phyloP scores from a whole-genome alignment of 805 yeast species.

The Blastobotrys peoriensis region DNA sequence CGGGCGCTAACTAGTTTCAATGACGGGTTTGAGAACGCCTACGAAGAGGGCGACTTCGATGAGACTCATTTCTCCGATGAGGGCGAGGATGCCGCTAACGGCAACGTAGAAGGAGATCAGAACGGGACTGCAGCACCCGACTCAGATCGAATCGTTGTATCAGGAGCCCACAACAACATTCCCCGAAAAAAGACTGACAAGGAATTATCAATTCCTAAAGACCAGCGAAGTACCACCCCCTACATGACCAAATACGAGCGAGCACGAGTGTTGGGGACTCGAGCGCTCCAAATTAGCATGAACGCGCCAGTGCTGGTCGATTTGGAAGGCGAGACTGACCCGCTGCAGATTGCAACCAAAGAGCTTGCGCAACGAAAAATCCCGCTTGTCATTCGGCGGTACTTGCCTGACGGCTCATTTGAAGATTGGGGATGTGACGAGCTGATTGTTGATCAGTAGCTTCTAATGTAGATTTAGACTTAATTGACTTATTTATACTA shows the following conservation, averaged over 20 bases:
- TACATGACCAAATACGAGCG: conserved; percentile 98
- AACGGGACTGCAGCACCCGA: conserved; percentile 33
- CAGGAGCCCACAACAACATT: conserved; percentile 42
- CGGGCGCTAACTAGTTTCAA: conserved; percentile 43
- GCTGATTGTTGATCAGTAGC: conserved; percentile 74
- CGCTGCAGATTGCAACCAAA: conserved; percentile 95
- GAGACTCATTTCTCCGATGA: conserved; percentile 78
- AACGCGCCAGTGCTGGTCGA: conserved; percentile 98
- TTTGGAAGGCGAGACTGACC: conserved; percentile 98
- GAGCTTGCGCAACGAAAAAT: conserved; percentile 92
- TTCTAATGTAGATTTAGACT: no score
- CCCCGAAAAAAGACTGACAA: conserved; percentile 56
- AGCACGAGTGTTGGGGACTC: conserved; percentile 94
- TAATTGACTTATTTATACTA: no score
- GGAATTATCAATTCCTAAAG: conserved; percentile 84
- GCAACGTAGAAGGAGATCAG: conserved; percentile 35
- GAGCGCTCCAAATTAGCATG: conserved; percentile 96
- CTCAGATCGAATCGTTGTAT: conserved; percentile 64
- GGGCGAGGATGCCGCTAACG: conserved; percentile 44
- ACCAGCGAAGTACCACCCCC: conserved; percentile 89
- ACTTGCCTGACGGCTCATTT: conserved; percentile 91
- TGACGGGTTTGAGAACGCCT: conserved; percentile 33
- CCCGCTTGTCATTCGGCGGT: conserved; percentile 92
- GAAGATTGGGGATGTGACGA: conserved; percentile 99
- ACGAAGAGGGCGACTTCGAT: conserved; percentile 65